Base-by-base conservation (phyloP, 352 stramenopile species). In the Globisporangium splendens region DNA sequence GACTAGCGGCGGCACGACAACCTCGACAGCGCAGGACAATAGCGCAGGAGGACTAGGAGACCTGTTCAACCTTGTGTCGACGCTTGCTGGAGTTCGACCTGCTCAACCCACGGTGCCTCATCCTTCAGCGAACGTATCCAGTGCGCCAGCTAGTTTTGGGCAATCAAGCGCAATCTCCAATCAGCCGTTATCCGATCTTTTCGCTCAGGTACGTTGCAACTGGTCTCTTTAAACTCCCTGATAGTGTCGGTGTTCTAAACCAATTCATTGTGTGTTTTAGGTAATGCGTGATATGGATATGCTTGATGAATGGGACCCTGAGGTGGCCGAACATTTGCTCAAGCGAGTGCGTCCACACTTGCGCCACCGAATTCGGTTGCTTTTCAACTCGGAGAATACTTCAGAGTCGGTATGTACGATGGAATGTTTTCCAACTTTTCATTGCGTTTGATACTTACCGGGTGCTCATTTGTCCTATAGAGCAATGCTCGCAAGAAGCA, bases 251-350 rank as follows among this genome's bases (percentile, higher is more conserved):
- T 10, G 10, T 35, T 35, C 28, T 11, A 35, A 35, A 10, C 28
- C 28, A 35, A 35, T 35, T 35, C 28, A 8, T 35, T 44, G 39
- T 53, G 8, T 28, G n/a, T 24, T 11, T 17, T 33, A 65, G 59
- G 44, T 65, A 1, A 65, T 65, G 59, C 51, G 22, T 14, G 59
- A 65, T n/a, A 60, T 65, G 59, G 28, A 65, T 44, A 59, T 28
- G 18, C 46, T 65, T 17, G 59, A 60, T 31, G 51, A 65, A 44
- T 65, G 59, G 59, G 51, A 65, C 21, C 50, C 59, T 12, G 59
- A 54, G 14, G n/a, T 43, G 11, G 17, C 11, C 6, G 51, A 59
- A 31, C 31, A 65, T n/a, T n/a, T 65, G 15, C 51, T 65, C 21
- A 54, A 54, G 51, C 39, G 59, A 14, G 46, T 65, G 24, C 49